Base-by-base conservation (phyloP, 2,329 filamentous ascomycete genomes). In the Trichoderma sp. region DNA sequence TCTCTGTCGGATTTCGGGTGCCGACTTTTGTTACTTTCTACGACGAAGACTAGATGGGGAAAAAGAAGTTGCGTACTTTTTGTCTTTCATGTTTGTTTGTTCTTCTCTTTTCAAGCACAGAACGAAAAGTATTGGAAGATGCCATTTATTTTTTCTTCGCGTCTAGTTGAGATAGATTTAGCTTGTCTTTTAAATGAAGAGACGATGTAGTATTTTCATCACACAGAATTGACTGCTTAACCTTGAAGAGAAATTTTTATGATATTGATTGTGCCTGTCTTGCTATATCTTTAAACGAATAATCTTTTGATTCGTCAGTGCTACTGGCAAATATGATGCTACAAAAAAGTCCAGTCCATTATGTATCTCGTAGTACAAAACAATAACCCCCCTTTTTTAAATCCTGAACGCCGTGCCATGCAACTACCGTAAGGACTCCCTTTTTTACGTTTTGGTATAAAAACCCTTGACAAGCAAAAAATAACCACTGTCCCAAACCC, bases 401-500 rank as follows among this genome's bases (percentile, higher is more conserved):
- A 43, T 54, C 37, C 37, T 43, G 72, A 78, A 79, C 77, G 77
- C 77, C 77, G 73, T 77, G 77, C 77, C 72, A 79, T 79, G 77
- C 75, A 72, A 73, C 66, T 26, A 69, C 46, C 37, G 39, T 32
- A 46, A 34, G n/a, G 24, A 58, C 21, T 21, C 26, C 21, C 6
- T 59, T 49, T 10, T 34, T 34, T 30, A 8, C 21, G 21, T 66
- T 66, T 58, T 43, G 56, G 52, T 46, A 60, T 28, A n/a, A 37
- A 43, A 37, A 43, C 6, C 49, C 2, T 24, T 16, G 18, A 49
- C 32, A 59, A 21, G 32, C 11, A 30, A 60, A n/a, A 54, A 67
- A 24, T 10, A 52, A 24, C 18, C 14, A 59, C 46, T 8, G 4
- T n/a, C n/a, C 46, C 46, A n/a, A 59, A 24, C 13, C 21, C 56